These are phyloP conservation scores for Bonnemaisonia californica DNA, from an alignment of 31 red algal species.

Conservation along the genomic window DNA sequence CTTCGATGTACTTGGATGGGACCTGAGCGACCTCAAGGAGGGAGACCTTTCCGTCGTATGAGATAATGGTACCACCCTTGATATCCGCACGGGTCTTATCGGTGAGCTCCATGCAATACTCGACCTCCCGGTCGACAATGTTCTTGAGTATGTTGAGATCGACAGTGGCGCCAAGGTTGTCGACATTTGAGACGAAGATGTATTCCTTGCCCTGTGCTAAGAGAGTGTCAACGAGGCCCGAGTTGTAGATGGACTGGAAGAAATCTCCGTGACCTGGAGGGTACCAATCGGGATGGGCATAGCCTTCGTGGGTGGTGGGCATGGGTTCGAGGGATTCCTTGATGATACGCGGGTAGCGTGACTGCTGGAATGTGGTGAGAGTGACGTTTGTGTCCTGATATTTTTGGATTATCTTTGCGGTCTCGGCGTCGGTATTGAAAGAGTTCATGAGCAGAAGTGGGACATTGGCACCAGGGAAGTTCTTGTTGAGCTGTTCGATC, in stretches of 20 bases:
- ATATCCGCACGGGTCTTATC: conserved; percentile 98
- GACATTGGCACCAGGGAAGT: conserved; percentile 80
- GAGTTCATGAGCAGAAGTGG: conserved; percentile 98
- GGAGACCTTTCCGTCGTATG: conserved; percentile 94
- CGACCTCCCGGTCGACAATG: conserved; percentile 81
- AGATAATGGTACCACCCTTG: conserved; percentile 99
- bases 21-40: conserved; percentile 99
- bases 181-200: conserved; percentile 97
- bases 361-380: conserved; percentile 98
- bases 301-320: conserved; percentile 78
- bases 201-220: conserved; percentile 98
- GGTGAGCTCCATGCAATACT: conserved; percentile 99
- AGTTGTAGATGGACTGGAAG: conserved; percentile 87
- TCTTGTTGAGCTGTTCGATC: conserved; percentile 96
- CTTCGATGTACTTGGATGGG: conserved; percentile 89
- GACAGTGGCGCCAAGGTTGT: conserved; percentile 98
- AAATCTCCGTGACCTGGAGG: conserved; percentile 99
- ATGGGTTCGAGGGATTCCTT: conserved; percentile 96
- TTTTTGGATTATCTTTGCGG: conserved; percentile 97
- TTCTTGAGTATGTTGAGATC: conserved; percentile 95
- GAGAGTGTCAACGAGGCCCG: conserved; percentile 92
- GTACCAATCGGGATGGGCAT: conserved; percentile 94
- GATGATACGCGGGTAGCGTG: conserved; percentile 90
- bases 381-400: conserved; percentile 96
- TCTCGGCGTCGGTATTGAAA: conserved; percentile 97